Percentiles rank a stretch among this genome's conserved stretches.
Conservation (phyloP, 2,329 filamentous ascomycete species). For the Shiraia sp. region DNA sequence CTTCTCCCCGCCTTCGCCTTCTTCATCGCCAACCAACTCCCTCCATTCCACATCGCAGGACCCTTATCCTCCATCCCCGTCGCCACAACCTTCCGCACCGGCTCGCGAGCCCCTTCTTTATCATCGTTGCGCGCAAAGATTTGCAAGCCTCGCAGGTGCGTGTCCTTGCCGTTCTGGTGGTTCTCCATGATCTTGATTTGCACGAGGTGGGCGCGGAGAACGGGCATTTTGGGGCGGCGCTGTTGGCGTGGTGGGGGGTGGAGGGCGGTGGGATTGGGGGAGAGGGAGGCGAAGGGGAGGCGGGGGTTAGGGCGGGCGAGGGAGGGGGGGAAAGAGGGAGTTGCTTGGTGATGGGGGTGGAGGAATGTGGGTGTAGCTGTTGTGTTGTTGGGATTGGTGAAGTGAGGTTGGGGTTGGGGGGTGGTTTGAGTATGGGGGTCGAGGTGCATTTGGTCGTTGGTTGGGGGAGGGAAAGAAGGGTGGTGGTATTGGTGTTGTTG, state of each 20-base stretch:
- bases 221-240: constrained; percentile 66
- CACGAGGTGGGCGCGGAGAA: constrained; percentile 84
- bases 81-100: too few species aligned
- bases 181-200: constrained; percentile 93
- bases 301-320: constrained; percentile 9
- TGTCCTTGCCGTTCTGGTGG: constrained; percentile 98
- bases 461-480: constrained; percentile 3
- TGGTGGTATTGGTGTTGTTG: constrained; percentile 1
- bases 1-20: constrained; percentile 2
- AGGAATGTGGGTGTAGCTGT: constrained; percentile 13
- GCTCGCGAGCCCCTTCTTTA: too few species aligned
- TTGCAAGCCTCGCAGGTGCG: constrained; percentile 92
- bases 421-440: constrained; percentile 1
- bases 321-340: background rate
- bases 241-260: background rate
- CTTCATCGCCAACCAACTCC: constrained; percentile 6
- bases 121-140: constrained; percentile 65
- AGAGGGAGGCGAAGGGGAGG: constrained; percentile 23
- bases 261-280: constrained; percentile 10
- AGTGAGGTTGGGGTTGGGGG: background rate
- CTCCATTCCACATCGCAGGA: background rate
- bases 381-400: constrained; percentile 8
- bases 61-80: too few species aligned
- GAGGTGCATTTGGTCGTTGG: constrained; percentile 4
- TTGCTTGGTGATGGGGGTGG: constrained; percentile 2